Evolutionary conservation across 2,329 filamentous ascomycete genomes (phyloP).

Genomic region (Arthrobotrys iridis): DNA sequence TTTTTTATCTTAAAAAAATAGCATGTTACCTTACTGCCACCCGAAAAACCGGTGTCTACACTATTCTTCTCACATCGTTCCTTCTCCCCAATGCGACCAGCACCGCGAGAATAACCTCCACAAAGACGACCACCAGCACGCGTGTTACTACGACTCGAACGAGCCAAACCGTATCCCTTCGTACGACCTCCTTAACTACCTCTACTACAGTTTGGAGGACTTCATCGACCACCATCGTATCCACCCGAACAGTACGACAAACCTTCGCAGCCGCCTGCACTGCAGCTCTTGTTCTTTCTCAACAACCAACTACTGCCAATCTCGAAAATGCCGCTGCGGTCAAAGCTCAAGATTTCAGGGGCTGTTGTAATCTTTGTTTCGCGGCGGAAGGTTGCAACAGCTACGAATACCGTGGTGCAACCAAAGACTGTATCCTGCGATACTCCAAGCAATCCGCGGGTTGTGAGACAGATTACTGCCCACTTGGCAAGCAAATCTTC

Average conservation of each 20-base stretch:
- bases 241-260: neutral
- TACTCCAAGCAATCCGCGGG: neutral
- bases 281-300: neutral
- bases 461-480: conserved; percentile 8
- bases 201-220: neutral
- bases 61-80: conserved; percentile 12
- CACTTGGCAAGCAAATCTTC: neutral
- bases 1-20: neutral
- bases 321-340: neutral
- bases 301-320: neutral
- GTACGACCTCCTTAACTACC: neutral
- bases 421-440: neutral
- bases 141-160: neutral
- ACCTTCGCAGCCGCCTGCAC: conserved; percentile 14
- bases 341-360: neutral
- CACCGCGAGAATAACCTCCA: neutral
- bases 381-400: conserved; percentile 1
- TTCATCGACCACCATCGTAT: conserved; percentile 3
- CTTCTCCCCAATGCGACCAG: neutral
- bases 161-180: neutral
- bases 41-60: conserved; percentile 23
- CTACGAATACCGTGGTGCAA: neutral
- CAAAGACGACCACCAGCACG: neutral
- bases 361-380: conserved; percentile 29
- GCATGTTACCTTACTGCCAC: conserved; percentile 23